Evolutionary conservation across 805 yeast genomes (phyloP), one percentile per base, ranked within the genome.

Genomic region (Candida chilensis): DNA sequence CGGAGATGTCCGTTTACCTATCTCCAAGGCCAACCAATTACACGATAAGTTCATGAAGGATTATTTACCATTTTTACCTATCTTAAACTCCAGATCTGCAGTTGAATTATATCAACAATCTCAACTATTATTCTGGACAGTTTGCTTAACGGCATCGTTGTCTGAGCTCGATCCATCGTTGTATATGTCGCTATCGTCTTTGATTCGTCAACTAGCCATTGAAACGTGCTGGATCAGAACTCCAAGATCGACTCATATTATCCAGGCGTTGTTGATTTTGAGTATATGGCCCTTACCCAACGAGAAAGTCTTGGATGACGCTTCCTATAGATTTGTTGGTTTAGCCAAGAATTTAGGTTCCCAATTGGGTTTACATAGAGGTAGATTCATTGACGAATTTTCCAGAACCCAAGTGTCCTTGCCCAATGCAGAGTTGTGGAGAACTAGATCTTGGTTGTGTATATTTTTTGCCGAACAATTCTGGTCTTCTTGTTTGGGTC

Each of bases 171-270:
- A 83, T 29, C 95, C 96, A 3, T 67, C 82, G 0, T 49, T 86
- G 27, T 88, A 88, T 59, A 72, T 74, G 52, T 67, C 80, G 17
- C 59, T 87, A 27, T 80, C 92, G 11, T 73, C 84, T 2, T 62
- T 85, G 25, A 82, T 88, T 40, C 84, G 83, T 45, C 92, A 84
- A 45, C 58, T 87, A 40, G 95, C 95, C 0, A 85, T 85, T 31
- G 94, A 84, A 45, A 84, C 94, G 0, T 86, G 95, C 54, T 85
- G 95, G 94, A 74, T 87, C 29, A 63, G 88, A 34, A 88, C 96
- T 0, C 96, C 96, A 2, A 67, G 96, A 47, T 83, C 95, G 3
- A 84, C 96, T 0, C 95, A 88, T 50, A 88, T 88, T 24, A 85
- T 88, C 5, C 96, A 88, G 48, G 94, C 96, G 0, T 60, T 88